phyloP scores from a whole-genome alignment of 139 green algal species.

The Asterochloris erici region DNA sequence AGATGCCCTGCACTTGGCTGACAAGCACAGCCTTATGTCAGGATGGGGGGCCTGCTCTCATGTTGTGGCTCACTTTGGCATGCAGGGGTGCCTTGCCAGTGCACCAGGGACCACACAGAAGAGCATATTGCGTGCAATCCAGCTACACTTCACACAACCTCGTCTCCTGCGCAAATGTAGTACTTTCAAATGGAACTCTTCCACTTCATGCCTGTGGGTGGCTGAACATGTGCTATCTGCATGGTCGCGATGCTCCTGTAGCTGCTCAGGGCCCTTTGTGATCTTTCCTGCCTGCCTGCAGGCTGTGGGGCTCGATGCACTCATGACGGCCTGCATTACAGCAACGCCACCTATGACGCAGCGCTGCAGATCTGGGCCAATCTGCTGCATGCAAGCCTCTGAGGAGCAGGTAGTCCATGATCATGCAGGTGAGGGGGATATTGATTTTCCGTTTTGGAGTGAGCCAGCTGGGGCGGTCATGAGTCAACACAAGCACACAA shows the following conservation, averaged over 20 bases:
- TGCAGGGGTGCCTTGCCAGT: too few relatives aligned
- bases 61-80: too few relatives aligned
- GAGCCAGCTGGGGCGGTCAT: too few relatives aligned
- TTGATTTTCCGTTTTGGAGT: too few relatives aligned
- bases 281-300: conserved; percentile 2
- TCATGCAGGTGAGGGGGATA: too few relatives aligned
- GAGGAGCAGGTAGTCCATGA: too few relatives aligned
- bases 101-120: too few relatives aligned
- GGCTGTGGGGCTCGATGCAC: conserved; percentile 22
- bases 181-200: not conserved
- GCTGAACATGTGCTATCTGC: not conserved
- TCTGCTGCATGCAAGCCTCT: not conserved
- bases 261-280: not conserved
- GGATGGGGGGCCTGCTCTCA: too few relatives aligned
- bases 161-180: not conserved
- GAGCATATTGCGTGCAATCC: not conserved
- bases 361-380: conserved; percentile 23
- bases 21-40: too few relatives aligned
- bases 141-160: not conserved
- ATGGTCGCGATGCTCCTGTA: not conserved
- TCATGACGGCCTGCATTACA: conserved; percentile 27
- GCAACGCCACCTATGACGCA: conserved; percentile 25
- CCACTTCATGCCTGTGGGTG: not conserved
- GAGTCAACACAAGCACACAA: too few relatives aligned
- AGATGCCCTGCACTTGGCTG: too few relatives aligned